Conservation (phyloP, 768 basidiomycete species). For the Agaricus subrufescens region DNA sequence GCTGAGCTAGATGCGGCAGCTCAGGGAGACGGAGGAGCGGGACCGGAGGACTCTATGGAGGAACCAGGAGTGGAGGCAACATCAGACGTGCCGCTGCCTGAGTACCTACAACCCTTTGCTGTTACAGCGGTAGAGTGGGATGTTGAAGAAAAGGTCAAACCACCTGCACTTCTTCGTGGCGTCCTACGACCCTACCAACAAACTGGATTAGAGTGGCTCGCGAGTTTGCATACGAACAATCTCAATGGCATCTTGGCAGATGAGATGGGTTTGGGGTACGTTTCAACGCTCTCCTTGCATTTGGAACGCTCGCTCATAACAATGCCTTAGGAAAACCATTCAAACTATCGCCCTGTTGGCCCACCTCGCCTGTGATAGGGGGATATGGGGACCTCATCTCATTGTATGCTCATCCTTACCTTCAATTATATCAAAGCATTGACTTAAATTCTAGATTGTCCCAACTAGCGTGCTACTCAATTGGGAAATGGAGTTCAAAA, state of each 20-base stretch:
- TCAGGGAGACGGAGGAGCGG: conserved; percentile 9
- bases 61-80: neutral
- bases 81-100: conserved; percentile 31
- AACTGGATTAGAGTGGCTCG: conserved; percentile 91
- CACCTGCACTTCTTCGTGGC: conserved; percentile 79
- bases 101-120: conserved; percentile 64
- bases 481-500: conserved; percentile 97
- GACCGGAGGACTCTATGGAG: conserved; percentile 1
- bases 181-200: conserved; percentile 91
- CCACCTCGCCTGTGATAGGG: conserved; percentile 85
- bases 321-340: conserved; percentile 73
- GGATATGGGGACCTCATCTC: conserved; percentile 91
- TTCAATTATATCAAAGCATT: conserved; percentile 1
- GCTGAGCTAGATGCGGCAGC: conserved; percentile 10
- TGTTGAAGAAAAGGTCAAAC: conserved; percentile 47
- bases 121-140: conserved; percentile 72
- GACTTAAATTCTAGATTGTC: conserved; percentile 52
- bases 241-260: conserved; percentile 85
- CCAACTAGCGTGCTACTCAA: conserved; percentile 93
- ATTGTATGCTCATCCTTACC: conserved; percentile 41
- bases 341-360: conserved; percentile 95
- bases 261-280: conserved; percentile 93
- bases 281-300: conserved; percentile 9
- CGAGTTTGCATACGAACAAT: conserved; percentile 76
- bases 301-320: neutral